phyloP scores from a whole-genome alignment of 148 eudicot genomes.

The Gaultheria prostrata region DNA sequence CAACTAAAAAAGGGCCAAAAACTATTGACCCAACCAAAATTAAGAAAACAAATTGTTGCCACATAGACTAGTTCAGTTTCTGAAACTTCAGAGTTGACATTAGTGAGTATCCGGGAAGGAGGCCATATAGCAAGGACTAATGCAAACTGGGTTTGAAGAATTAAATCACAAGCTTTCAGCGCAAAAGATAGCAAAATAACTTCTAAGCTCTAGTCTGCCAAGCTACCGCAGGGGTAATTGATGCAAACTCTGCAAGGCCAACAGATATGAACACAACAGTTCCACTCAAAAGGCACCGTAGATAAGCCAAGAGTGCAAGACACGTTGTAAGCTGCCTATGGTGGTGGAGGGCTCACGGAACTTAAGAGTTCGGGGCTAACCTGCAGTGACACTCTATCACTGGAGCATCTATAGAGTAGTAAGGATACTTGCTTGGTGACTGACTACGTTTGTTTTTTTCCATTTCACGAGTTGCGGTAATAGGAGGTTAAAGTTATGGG shows the following conservation, averaged over 20 bases:
- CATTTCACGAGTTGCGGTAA: not conserved
- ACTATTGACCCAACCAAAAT: not conserved
- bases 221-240: not conserved
- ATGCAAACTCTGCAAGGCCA: not conserved
- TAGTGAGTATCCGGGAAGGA: not conserved
- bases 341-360: not conserved
- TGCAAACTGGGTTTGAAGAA: not conserved
- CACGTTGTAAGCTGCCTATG: not conserved
- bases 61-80: not conserved
- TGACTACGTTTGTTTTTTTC: not conserved
- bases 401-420: not conserved
- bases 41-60: not conserved
- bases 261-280: constrained; percentile 1
- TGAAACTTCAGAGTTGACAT: constrained; percentile 3
- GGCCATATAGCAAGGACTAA: constrained; percentile 5
- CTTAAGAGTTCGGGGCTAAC: not conserved
- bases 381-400: not conserved
- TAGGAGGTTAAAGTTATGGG: not conserved
- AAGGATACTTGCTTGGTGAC: not conserved
- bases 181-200: not conserved
- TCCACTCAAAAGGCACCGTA: not conserved
- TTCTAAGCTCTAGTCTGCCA: not conserved
- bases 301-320: not conserved
- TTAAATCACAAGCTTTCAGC: not conserved
- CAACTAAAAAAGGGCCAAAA: not conserved